Percentiles rank a stretch among this genome's conserved stretches.
These are phyloP conservation scores for Colletotrichum filicis DNA, from an alignment of 2,329 filamentous ascomycete genomes.

Conservation along the genomic window DNA sequence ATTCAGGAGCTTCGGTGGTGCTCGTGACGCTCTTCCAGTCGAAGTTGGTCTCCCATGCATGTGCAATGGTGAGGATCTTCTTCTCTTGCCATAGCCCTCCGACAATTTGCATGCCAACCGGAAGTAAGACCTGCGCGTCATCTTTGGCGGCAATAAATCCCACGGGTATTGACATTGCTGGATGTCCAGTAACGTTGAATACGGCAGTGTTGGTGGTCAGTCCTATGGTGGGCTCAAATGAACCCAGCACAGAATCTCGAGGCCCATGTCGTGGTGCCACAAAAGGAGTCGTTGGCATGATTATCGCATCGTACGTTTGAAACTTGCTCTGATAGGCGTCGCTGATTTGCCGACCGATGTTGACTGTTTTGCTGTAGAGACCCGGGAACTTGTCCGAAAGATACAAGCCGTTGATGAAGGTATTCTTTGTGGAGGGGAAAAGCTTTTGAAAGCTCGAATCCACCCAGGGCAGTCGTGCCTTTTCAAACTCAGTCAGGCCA, in stretches of 20 bases:
- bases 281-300: slow-evolving; percentile 61
- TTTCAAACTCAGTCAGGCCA: slow-evolving; percentile 61
- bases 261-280: slow-evolving; percentile 56
- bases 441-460: slow-evolving; percentile 61
- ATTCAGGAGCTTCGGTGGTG: neutral
- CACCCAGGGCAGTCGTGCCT: slow-evolving; percentile 56
- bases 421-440: slow-evolving; percentile 65
- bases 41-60: slow-evolving; percentile 56
- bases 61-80: slow-evolving; percentile 49
- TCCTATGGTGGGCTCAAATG: slow-evolving; percentile 62
- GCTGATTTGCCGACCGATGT: slow-evolving; percentile 57
- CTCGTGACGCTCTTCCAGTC: slow-evolving; percentile 50
- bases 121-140: slow-evolving; percentile 51
- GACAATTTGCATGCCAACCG: slow-evolving; percentile 66
- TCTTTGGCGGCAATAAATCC: slow-evolving; percentile 56
- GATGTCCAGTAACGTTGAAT: slow-evolving; percentile 68
- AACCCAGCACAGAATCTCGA: slow-evolving; percentile 52
- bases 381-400: slow-evolving; percentile 55
- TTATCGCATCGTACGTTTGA: slow-evolving; percentile 53
- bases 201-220: slow-evolving; percentile 65
- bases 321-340: slow-evolving; percentile 57
- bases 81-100: slow-evolving; percentile 63
- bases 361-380: slow-evolving; percentile 60
- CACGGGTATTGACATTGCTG: slow-evolving; percentile 62
- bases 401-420: slow-evolving; percentile 63